Percentiles rank a stretch among this genome's conserved stretches.
Conservation (phyloP, 768 basidiomycete species). For the Chlorophyllum brunneum region DNA sequence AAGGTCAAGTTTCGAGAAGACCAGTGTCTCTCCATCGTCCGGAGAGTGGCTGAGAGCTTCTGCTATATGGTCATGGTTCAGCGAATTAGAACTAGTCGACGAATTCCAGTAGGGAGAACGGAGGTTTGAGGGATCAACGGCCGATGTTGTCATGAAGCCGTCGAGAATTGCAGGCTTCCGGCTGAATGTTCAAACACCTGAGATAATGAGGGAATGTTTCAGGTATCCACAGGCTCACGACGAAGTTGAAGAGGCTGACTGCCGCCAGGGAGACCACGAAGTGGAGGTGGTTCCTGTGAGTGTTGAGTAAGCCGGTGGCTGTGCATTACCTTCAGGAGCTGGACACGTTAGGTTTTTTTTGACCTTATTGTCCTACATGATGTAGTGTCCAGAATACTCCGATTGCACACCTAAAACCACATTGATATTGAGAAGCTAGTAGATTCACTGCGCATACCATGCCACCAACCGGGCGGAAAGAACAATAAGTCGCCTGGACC, state of each 20-base stretch:
- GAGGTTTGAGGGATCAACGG: constrained; percentile 7
- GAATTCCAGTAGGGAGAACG: constrained; percentile 10
- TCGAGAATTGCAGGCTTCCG: not conserved
- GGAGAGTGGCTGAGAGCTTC: constrained; percentile 63
- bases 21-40: constrained; percentile 80
- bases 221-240: too few relatives aligned
- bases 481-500: constrained; percentile 83
- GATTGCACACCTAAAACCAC: constrained; percentile 75
- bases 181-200: not conserved
- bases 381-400: too few relatives aligned
- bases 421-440: constrained; percentile 86
- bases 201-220: not conserved
- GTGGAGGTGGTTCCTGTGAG: not conserved
- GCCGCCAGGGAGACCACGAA: not conserved
- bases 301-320: constrained; percentile 6
- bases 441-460: constrained; percentile 81
- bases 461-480: constrained; percentile 95
- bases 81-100: constrained; percentile 25
- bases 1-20: constrained; percentile 76
- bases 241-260: not conserved
- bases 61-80: constrained; percentile 55
- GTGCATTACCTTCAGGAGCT: not conserved
- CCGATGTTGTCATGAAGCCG: constrained; percentile 8
- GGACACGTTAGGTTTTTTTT: too few relatives aligned
- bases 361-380: too few relatives aligned